Conservation (phyloP, 2,329 filamentous ascomycete species). For the Colletotrichum plurivorum region DNA sequence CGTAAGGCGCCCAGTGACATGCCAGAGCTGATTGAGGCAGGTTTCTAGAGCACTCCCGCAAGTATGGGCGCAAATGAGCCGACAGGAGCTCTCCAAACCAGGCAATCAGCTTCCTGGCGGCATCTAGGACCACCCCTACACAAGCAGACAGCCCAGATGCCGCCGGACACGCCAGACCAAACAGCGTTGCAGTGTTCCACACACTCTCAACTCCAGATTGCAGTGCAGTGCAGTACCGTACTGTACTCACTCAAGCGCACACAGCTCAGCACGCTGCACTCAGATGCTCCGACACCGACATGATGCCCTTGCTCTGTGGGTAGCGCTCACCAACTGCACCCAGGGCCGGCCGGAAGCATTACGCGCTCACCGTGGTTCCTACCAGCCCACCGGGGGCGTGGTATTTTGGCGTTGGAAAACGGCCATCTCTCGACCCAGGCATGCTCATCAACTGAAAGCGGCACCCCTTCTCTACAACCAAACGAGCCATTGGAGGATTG, state of each 20-base stretch:
- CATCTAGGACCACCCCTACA: slow-evolving; percentile 38
- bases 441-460: slow-evolving; percentile 22
- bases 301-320: slow-evolving; percentile 21
- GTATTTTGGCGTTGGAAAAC: slow-evolving; percentile 3
- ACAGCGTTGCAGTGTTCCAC: slow-evolving; percentile 21
- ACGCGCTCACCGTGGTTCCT: slow-evolving; percentile 24
- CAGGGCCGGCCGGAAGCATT: slow-evolving; percentile 32
- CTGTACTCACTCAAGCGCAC: too few species aligned
- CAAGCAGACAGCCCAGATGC: slow-evolving; percentile 17
- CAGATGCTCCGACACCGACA: slow-evolving; percentile 7
- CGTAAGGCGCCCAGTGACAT: slow-evolving; percentile 33
- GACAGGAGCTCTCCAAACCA: slow-evolving; percentile 38
- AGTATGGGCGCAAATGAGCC: slow-evolving; percentile 36
- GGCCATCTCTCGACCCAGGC: slow-evolving; percentile 4
- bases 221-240: slow-evolving; percentile 8
- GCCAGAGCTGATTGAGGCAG: slow-evolving; percentile 40
- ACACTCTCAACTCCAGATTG: slow-evolving; percentile 17
- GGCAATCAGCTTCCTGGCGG: slow-evolving; percentile 36
- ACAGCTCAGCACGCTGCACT: not conserved
- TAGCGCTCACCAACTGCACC: slow-evolving; percentile 28
- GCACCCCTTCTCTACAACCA: slow-evolving; percentile 13
- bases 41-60: slow-evolving; percentile 34
- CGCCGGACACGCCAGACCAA: slow-evolving; percentile 21
- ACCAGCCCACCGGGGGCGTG: slow-evolving; percentile 10
- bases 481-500: slow-evolving; percentile 13